Conservation (phyloP, 2,329 filamentous ascomycete species). For the Paraconiothyrium sp. region DNA sequence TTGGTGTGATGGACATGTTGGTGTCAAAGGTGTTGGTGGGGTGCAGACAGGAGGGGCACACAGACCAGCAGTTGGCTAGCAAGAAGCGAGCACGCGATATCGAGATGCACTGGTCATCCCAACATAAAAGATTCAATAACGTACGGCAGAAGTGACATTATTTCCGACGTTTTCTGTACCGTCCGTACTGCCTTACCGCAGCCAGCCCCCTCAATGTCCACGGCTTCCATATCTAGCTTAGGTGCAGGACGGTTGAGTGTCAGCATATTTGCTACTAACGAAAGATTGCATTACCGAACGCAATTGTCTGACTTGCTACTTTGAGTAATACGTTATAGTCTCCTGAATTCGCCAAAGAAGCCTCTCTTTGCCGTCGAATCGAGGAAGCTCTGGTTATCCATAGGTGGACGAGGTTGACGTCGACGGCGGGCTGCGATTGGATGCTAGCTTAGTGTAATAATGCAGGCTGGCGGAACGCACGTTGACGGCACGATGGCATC, state of each 20-base stretch:
- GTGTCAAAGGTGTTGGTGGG: background rate
- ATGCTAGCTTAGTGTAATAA: background rate
- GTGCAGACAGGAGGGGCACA: background rate
- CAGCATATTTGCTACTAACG: background rate
- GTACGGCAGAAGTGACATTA: background rate
- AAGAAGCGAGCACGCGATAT: background rate
- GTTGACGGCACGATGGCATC: conserved; percentile 7
- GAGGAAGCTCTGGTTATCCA: background rate
- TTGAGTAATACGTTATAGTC: background rate
- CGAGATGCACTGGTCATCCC: background rate
- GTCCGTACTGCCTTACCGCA: background rate
- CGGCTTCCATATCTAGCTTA: background rate
- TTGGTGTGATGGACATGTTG: background rate
- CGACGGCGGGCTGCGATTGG: background rate
- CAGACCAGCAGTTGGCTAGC: background rate
- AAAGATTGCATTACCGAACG: background rate
- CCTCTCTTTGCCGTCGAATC: background rate
- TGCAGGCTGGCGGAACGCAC: conserved; percentile 9
- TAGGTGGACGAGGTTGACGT: background rate
- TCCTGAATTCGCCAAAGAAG: background rate
- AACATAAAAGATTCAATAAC: background rate
- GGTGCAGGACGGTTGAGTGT: background rate
- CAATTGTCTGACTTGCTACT: background rate
- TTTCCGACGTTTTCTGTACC: background rate
- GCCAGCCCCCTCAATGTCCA: background rate